Evolutionary conservation across 805 yeast genomes (phyloP), one percentile per base, ranked within the genome.

Genomic region (Wickerhamiella sorbophila): DNA sequence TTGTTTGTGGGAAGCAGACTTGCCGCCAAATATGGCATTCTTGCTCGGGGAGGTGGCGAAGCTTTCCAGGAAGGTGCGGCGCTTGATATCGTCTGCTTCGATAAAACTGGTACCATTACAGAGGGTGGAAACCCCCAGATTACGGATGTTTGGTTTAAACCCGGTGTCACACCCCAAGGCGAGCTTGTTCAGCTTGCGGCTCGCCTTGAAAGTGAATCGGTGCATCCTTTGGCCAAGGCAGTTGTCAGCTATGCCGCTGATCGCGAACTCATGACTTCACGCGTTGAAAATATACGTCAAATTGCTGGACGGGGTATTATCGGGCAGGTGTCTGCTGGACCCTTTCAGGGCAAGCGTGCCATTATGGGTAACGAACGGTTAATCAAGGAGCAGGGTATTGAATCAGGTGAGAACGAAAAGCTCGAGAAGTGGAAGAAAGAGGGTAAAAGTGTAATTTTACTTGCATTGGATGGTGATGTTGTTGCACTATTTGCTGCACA

Each of bases 11-110:
- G 91, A 2, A 67, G 84, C 15, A 85, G 88, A 0, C 56, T 81
- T 39, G 85, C 87, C 31, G 91, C 91, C 12, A 77, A 75, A 52
- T 61, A 74, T 54, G 91, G 88, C 17, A 75, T 81, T 40, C 63
- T 81, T 31, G 85, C 81, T 1, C 71, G 79, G 48, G 88, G 88
- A 15, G 91, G 91, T 4, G 91, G 91, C 27, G 77, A 74, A 38
- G 85, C 88, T 2, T 79, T 81, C 54, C 86, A 81, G 59, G 84
- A 81, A 52, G 87, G 79, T 1, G 72, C 85, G 1, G 63, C 63
- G 19, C 65, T 78, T 22, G 71, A 74, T 42, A 70, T 75, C 31
- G 71, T 79, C 6, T 79, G 86, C 50, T 80, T 80, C 53, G 91
- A 80, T 58, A 80, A 80, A 50, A 80, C 88, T 0, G 91, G 88